A percentile compares a stretch with the other conserved stretches of the same genome.
These are phyloP conservation scores for Pseudogymnoascus sp. DNA, from an alignment of 2,329 filamentous ascomycete genomes.

Conservation along the genomic window DNA sequence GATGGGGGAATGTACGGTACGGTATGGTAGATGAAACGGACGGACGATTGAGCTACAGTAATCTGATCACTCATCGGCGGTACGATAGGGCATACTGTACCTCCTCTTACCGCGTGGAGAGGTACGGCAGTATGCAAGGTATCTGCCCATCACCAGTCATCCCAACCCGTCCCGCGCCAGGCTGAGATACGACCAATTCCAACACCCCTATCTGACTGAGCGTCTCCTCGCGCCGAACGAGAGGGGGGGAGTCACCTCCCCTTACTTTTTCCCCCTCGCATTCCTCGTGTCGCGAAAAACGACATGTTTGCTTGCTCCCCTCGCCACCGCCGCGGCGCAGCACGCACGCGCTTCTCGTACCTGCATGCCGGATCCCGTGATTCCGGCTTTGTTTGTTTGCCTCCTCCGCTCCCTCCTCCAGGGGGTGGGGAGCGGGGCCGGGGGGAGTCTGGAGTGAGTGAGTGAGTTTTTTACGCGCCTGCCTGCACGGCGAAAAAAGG, in stretches of 20 bases:
- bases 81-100: no score
- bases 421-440: no score
- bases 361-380: conserved; percentile 3
- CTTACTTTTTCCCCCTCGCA: neutral
- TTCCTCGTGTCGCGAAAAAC: no score
- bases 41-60: no score
- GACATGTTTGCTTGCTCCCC: neutral
- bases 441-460: neutral
- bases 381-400: no score
- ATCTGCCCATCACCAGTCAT: neutral
- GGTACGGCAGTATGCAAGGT: neutral
- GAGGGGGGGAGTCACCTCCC: neutral
- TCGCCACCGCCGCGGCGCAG: conserved; percentile 1
- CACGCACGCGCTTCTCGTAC: neutral
- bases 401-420: no score
- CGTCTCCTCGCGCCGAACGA: neutral
- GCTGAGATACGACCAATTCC: neutral
- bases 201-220: neutral
- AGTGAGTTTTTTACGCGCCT: no score
- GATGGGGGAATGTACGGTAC: neutral
- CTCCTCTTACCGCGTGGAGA: no score
- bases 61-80: no score
- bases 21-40: no score
- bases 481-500: no score
- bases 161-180: neutral